phyloP scores from a whole-genome alignment of 208 protist genomes.

The Tritrichomonas musculus region DNA sequence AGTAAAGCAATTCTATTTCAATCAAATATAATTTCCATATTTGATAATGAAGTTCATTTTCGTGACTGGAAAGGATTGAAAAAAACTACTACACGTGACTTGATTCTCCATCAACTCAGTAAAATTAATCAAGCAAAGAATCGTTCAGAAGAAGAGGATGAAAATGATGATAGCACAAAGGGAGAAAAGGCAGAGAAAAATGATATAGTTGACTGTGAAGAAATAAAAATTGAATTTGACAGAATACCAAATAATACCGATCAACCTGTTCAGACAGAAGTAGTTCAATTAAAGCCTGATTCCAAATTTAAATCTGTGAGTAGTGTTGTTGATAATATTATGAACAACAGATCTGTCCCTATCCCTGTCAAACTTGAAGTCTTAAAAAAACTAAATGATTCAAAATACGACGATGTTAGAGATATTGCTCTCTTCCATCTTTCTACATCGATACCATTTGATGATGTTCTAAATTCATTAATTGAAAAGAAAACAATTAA shows the following conservation, averaged over 20 bases:
- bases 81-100: neutral
- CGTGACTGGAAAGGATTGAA: neutral
- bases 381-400: neutral
- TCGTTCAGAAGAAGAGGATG: no score
- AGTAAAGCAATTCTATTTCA: neutral
- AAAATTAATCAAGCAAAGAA: no score
- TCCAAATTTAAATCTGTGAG: neutral
- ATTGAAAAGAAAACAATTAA: neutral
- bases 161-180: no score
- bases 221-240: neutral
- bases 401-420: neutral
- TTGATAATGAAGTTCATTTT: neutral
- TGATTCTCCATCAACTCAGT: neutral
- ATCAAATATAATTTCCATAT: neutral
- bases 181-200: no score
- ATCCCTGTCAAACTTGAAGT: neutral
- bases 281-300: neutral
- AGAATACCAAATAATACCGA: no score
- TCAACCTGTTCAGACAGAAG: neutral
- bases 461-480: neutral
- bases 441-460: neutral
- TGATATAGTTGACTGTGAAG: neutral
- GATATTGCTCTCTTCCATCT: neutral
- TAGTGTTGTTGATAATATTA: neutral
- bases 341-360: slow-evolving; percentile 20